Evolutionary conservation across 345 rosid genomes (phyloP).

Genomic region (Lepidium africanum): DNA sequence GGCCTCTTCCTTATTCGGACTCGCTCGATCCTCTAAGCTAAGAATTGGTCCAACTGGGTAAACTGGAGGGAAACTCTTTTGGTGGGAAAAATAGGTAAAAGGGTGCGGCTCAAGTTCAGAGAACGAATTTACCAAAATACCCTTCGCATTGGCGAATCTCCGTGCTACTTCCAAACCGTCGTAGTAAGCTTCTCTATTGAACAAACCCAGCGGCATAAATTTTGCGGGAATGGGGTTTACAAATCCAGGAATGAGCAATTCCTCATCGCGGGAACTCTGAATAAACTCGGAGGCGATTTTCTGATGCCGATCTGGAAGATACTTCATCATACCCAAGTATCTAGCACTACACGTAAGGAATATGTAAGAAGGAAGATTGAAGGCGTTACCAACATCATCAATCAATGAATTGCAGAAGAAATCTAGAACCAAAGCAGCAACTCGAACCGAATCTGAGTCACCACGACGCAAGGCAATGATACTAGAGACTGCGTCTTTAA

Average conservation of each 20-base stretch:
- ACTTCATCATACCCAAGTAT: slow-evolving; percentile 33
- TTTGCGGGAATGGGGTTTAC: slow-evolving; percentile 24
- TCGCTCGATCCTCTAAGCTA: slow-evolving; percentile 18
- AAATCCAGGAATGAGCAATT: slow-evolving; percentile 27
- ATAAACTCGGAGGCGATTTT: slow-evolving; percentile 17
- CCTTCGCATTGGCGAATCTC: slow-evolving; percentile 33
- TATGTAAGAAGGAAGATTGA: slow-evolving; percentile 39
- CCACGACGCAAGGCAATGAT: background rate
- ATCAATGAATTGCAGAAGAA: slow-evolving; percentile 36
- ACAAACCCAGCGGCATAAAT: slow-evolving; percentile 31
- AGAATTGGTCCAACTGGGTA: slow-evolving; percentile 40
- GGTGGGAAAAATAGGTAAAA: background rate
- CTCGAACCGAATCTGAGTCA: slow-evolving; percentile 23
- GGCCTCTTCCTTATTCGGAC: slow-evolving; percentile 14
- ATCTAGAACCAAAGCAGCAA: slow-evolving; percentile 39
- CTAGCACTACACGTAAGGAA: slow-evolving; percentile 36
- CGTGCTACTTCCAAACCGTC: slow-evolving; percentile 26
- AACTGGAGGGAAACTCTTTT: background rate
- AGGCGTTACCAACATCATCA: slow-evolving; percentile 28
- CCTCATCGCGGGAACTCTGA: background rate
- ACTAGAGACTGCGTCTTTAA: slow-evolving; percentile 1
- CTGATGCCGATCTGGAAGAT: slow-evolving; percentile 26
- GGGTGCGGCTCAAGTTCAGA: slow-evolving; percentile 36
- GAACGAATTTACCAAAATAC: slow-evolving; percentile 40
- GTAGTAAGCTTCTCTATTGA: slow-evolving; percentile 26